Evolutionary conservation across 2,329 filamentous ascomycete genomes (phyloP).

Genomic region (Madurella fahalii): DNA sequence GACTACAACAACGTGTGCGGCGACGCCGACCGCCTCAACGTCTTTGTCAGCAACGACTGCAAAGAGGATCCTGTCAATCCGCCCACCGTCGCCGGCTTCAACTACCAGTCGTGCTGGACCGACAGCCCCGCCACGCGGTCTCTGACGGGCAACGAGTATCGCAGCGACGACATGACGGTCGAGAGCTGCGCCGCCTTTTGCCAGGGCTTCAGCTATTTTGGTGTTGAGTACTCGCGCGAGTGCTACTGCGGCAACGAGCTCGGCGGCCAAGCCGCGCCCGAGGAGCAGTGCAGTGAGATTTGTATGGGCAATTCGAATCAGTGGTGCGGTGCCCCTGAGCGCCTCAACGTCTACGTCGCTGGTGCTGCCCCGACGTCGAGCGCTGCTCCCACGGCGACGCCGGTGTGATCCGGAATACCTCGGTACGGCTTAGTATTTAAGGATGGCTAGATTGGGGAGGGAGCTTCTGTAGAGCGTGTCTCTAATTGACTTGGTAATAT

Average conservation of each 20-base stretch:
- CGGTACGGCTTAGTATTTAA: no score
- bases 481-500: no score
- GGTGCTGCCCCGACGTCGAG: not conserved
- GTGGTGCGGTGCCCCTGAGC: conserved; percentile 26
- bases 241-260: conserved; percentile 22
- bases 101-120: conserved; percentile 16
- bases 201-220: conserved; percentile 15
- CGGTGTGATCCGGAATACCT: no score
- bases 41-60: conserved; percentile 14
- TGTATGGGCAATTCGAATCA: conserved; percentile 25
- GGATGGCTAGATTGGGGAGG: no score
- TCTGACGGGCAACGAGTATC: conserved; percentile 6
- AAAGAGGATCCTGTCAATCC: conserved; percentile 9
- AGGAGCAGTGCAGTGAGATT: conserved; percentile 25
- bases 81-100: conserved; percentile 1
- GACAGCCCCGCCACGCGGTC: conserved; percentile 13
- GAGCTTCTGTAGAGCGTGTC: no score
- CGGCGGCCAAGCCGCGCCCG: conserved; percentile 4
- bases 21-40: conserved; percentile 20
- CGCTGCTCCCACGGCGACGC: not conserved
- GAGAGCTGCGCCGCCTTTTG: conserved; percentile 19
- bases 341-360: conserved; percentile 26
- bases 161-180: conserved; percentile 44
- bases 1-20: conserved; percentile 25
- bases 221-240: conserved; percentile 18